Conservation (phyloP, 2,329 filamentous ascomycete species). For the Pseudocercospora macadamiae region DNA sequence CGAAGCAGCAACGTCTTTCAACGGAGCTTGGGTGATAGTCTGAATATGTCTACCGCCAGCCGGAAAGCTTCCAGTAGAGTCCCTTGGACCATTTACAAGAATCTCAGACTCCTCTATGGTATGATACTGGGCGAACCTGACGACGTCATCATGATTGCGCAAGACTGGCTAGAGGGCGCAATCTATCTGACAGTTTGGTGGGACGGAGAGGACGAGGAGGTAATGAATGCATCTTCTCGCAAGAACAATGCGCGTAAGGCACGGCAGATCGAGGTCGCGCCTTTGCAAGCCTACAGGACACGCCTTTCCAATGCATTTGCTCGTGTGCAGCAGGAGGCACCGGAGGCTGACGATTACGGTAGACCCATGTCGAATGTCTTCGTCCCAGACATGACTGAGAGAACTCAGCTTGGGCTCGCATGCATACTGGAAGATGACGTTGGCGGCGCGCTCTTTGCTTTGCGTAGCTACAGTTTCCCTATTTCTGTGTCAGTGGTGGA, state of each 20-base stretch:
- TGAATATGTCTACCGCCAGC: conserved; percentile 67
- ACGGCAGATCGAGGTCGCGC: conserved; percentile 54
- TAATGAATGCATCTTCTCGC: too few species aligned
- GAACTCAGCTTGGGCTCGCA: conserved; percentile 79
- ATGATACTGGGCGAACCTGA: conserved; percentile 76
- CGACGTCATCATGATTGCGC: conserved; percentile 74
- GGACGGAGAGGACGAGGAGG: conserved; percentile 71
- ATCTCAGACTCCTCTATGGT: conserved; percentile 76
- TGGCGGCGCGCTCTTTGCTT: conserved; percentile 72
- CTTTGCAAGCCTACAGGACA: conserved; percentile 71
- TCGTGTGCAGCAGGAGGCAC: conserved; percentile 63
- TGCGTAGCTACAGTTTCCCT: conserved; percentile 79
- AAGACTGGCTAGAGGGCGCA: conserved; percentile 91
- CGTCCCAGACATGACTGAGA: conserved; percentile 73
- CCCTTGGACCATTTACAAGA: conserved; percentile 88
- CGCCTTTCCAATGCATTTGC: conserved; percentile 73
- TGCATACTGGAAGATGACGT: conserved; percentile 82
- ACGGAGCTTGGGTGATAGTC: conserved; percentile 42
- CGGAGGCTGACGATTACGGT: conserved; percentile 33
- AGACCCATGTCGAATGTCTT: conserved; percentile 58
- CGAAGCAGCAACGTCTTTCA: conserved; percentile 40
- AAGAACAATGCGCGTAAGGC: conserved; percentile 42
- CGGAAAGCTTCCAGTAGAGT: conserved; percentile 80
- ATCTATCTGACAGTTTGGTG: conserved; percentile 87
- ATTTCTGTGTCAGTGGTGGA: conserved; percentile 79